phyloP scores from a whole-genome alignment of 139 green algal genomes.

The Chlorella sp. region DNA sequence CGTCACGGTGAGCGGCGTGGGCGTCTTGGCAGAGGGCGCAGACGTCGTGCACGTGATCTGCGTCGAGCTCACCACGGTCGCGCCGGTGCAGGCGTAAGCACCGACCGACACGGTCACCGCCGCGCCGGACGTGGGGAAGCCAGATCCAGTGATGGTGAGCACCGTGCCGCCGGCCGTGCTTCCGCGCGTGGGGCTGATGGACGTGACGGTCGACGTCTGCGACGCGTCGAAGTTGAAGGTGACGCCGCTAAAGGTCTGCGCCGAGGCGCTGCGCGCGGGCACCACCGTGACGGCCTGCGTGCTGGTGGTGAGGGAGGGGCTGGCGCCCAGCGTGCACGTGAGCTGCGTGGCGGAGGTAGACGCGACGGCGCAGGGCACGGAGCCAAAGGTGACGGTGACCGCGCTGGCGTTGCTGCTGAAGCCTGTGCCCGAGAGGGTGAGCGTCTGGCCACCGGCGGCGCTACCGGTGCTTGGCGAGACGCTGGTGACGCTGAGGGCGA shows the following conservation, averaged over 20 bases:
- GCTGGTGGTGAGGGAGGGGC: not conserved
- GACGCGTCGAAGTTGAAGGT: not conserved
- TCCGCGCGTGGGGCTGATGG: conserved; percentile 8
- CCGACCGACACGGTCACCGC: not conserved
- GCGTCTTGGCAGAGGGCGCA: not conserved
- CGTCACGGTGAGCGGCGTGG: not conserved
- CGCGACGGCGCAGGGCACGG: not conserved
- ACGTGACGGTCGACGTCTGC: conserved; percentile 4
- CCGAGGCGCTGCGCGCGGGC: not conserved
- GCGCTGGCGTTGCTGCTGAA: conserved; percentile 5
- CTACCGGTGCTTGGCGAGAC: not conserved
- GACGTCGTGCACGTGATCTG: not conserved
- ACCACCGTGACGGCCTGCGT: not conserved
- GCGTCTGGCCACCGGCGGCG: conserved; percentile 14
- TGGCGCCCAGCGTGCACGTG: not conserved
- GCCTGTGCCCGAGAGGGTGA: conserved; percentile 18
- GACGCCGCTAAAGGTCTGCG: not conserved
- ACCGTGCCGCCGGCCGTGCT: conserved; percentile 14
- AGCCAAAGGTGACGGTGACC: conserved; percentile 9
- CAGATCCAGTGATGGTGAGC: not conserved
- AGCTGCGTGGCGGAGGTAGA: not conserved
- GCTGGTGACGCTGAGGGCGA: conserved; percentile 4
- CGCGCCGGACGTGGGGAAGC: not conserved
- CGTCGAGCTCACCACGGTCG: not conserved
- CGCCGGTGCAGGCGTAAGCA: not conserved